These are phyloP conservation scores for Polyporus arcularius DNA, from an alignment of 768 basidiomycete genomes.

Conservation along the genomic window DNA sequence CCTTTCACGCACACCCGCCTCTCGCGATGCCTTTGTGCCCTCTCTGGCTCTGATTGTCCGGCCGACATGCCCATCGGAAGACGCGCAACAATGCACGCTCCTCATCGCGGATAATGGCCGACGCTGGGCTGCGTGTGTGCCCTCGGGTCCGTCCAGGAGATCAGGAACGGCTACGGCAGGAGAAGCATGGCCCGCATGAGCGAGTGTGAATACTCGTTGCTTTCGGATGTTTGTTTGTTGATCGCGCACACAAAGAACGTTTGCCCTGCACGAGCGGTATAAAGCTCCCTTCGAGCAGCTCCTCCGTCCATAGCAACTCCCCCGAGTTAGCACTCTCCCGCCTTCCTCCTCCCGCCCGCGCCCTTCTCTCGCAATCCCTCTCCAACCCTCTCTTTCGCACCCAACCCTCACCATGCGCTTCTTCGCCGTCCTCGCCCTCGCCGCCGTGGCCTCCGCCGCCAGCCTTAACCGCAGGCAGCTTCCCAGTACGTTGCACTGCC, in stretches of 20 bases:
- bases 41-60: conserved; percentile 17
- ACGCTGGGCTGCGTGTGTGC: neutral
- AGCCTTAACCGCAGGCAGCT: conserved; percentile 17
- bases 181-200: conserved; percentile 8
- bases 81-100: neutral
- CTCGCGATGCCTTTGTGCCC: conserved; percentile 9
- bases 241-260: conserved; percentile 1
- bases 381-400: conserved; percentile 13
- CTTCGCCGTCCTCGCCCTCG: conserved; percentile 39
- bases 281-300: conserved; percentile 13
- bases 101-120: neutral
- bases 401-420: conserved; percentile 51
- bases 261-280: conserved; percentile 5
- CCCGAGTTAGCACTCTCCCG: conserved; percentile 21
- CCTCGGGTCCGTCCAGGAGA: neutral
- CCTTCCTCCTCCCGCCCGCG: conserved; percentile 11
- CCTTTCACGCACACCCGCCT: conserved; percentile 25
- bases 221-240: conserved; percentile 21
- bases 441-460: conserved; percentile 35
- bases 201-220: neutral
- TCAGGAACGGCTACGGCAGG: conserved; percentile 14
- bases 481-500: neutral
- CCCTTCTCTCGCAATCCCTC: too few species aligned
- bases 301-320: conserved; percentile 20
- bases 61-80: neutral